A percentile compares a stretch with the other conserved stretches of the same genome.
phyloP scores from a whole-genome alignment of 768 basidiomycete species.

The Suillus subalutaceus region DNA sequence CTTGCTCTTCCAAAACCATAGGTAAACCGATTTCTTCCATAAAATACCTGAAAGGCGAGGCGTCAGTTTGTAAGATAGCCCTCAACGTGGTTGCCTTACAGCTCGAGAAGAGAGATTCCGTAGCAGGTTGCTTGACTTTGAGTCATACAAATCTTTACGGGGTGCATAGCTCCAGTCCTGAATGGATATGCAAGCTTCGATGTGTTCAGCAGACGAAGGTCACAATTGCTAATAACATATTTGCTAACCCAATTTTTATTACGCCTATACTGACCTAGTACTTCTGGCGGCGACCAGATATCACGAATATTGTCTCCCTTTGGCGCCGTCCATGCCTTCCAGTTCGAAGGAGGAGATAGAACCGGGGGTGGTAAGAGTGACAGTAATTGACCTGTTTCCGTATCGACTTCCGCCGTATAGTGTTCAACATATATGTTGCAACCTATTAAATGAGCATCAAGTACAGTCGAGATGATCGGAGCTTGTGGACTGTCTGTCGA shows the following conservation, averaged over 20 bases:
- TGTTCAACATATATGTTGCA: slow-evolving; percentile 12
- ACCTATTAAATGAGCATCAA: slow-evolving; percentile 12
- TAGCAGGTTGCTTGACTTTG: not conserved
- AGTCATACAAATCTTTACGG: not conserved
- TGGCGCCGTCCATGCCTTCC: not conserved
- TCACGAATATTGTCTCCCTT: slow-evolving; percentile 3
- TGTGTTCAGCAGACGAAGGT: not conserved
- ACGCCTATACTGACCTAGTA: not conserved
- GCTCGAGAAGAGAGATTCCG: not conserved
- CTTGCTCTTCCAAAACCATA: not conserved
- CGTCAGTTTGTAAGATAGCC: not conserved
- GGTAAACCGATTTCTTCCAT: slow-evolving; percentile 2
- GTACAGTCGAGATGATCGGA: slow-evolving; percentile 3
- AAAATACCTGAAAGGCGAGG: not conserved
- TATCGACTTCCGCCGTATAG: slow-evolving; percentile 7
- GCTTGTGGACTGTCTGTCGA: not conserved
- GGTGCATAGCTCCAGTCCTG: not conserved
- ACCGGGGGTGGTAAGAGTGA: not conserved
- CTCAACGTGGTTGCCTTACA: not conserved
- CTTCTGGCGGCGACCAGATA: slow-evolving; percentile 11
- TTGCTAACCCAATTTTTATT: slow-evolving; percentile 4
- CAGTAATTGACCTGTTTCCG: slow-evolving; percentile 2
- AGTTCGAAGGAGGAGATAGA: not conserved
- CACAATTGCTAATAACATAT: not conserved
- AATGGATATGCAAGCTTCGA: not conserved